A percentile compares a stretch with the other conserved stretches of the same genome.
These are phyloP conservation scores for Globisporangium spiculum DNA, from an alignment of 352 stramenopile species.

Conservation along the genomic window DNA sequence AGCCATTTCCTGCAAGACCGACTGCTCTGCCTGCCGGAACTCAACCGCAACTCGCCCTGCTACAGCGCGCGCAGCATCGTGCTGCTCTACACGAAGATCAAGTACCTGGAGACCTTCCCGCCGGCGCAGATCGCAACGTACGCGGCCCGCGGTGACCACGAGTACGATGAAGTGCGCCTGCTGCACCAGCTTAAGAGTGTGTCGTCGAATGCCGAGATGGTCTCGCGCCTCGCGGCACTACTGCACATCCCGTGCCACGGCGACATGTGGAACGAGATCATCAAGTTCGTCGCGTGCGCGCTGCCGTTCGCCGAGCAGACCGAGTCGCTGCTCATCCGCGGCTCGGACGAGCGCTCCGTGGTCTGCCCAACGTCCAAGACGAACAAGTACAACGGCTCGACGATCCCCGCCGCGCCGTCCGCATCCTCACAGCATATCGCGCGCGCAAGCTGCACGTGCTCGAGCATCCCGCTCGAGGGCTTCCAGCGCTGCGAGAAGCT, in stretches of 20 bases:
- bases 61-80: conserved; percentile 77
- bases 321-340: conserved; percentile 76
- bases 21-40: conserved; percentile 65
- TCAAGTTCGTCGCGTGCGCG: conserved; percentile 69
- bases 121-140: conserved; percentile 56
- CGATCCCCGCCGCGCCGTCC: conserved; percentile 31
- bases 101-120: conserved; percentile 78
- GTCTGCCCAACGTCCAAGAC: conserved; percentile 69
- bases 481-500: conserved; percentile 67
- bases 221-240: conserved; percentile 58
- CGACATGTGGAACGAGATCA: conserved; percentile 74
- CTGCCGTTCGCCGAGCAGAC: conserved; percentile 83
- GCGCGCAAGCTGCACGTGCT: conserved; percentile 85
- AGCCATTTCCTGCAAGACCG: conserved; percentile 68
- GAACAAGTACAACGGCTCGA: conserved; percentile 90
- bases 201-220: conserved; percentile 53
- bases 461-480: conserved; percentile 61
- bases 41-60: conserved; percentile 79
- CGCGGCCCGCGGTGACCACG: conserved; percentile 40
- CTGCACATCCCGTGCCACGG: conserved; percentile 73
- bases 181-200: conserved; percentile 60
- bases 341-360: conserved; percentile 83
- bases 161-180: conserved; percentile 67
- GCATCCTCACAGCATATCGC: conserved; percentile 53
- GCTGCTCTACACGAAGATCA: conserved; percentile 82